Percentiles rank a stretch among this genome's conserved stretches.
Evolutionary conservation across 768 basidiomycete species (phyloP).

Genomic region (Stropharia rugosoannulata): DNA sequence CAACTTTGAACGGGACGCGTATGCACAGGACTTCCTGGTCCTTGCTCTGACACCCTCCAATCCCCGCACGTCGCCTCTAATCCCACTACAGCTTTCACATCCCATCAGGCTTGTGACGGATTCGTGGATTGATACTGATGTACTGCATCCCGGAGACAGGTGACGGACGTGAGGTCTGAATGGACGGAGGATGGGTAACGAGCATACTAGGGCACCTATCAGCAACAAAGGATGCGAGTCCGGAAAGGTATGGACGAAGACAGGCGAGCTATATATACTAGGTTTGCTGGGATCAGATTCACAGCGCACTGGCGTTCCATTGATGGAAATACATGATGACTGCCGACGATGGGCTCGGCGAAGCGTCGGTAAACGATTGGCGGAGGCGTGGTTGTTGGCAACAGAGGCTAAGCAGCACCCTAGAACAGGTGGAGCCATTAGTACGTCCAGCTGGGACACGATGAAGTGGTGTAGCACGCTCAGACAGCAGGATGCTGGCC

Average conservation of each 20-base stretch:
- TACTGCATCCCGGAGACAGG: conserved; percentile 35
- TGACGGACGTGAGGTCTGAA: conserved; percentile 12
- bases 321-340: conserved; percentile 6
- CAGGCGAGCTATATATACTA: background rate
- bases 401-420: background rate
- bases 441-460: background rate
- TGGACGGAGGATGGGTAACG: background rate
- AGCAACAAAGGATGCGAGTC: background rate
- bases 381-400: background rate
- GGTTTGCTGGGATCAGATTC: background rate
- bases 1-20: background rate
- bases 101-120: conserved; percentile 59
- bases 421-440: too few relatives aligned
- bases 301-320: conserved; percentile 1
- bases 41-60: conserved; percentile 46
- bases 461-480: background rate
- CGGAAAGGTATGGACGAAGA: background rate
- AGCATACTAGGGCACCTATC: background rate
- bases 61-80: conserved; percentile 39
- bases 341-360: conserved; percentile 24
- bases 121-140: conserved; percentile 37
- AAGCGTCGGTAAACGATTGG: background rate
- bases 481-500: too few relatives aligned
- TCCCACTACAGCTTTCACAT: conserved; percentile 42
- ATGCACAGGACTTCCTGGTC: conserved; percentile 52